These are phyloP conservation scores for Globisporangium alternatum DNA, from an alignment of 352 stramenopile genomes.

Conservation along the genomic window DNA sequence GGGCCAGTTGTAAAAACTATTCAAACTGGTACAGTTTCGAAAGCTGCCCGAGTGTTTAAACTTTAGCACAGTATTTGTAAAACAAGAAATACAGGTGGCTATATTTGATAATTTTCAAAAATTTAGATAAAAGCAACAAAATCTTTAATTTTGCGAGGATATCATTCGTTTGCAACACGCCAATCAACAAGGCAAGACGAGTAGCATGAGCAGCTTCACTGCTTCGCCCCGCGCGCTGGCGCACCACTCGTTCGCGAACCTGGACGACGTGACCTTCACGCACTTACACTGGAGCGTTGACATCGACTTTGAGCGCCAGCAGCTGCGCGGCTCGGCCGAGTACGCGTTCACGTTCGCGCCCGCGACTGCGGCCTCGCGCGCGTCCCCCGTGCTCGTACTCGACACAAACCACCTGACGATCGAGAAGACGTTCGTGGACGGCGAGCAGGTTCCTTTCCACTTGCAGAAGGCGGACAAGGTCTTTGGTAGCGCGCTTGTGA, in stretches of 20 bases:
- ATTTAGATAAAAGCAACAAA: too few relatives aligned
- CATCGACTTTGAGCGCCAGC: constrained; percentile 80
- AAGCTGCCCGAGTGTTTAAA: too few relatives aligned
- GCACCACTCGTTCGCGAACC: constrained; percentile 86
- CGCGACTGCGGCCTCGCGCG: constrained; percentile 11
- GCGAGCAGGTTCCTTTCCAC: constrained; percentile 32
- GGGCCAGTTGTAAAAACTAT: constrained; percentile 8
- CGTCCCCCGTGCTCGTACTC: constrained; percentile 49
- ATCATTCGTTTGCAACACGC: constrained; percentile 10
- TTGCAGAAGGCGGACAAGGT: constrained; percentile 34
- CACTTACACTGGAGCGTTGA: constrained; percentile 86
- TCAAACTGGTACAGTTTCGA: too few relatives aligned
- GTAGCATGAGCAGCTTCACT: not conserved
- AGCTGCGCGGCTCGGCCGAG: constrained; percentile 77
- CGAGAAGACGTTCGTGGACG: constrained; percentile 49
- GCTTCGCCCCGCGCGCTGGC: constrained; percentile 16
- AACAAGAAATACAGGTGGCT: too few relatives aligned
- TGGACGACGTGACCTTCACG: constrained; percentile 71
- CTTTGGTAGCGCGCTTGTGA: constrained; percentile 66
- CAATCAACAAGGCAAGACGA: not conserved
- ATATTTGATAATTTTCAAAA: too few relatives aligned
- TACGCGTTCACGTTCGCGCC: constrained; percentile 66
- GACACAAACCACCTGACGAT: constrained; percentile 87
- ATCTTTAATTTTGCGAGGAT: too few relatives aligned
- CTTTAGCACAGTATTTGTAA: too few relatives aligned